These are phyloP conservation scores for Thielaviopsis musarum DNA, from an alignment of 2,329 filamentous ascomycete genomes.

Conservation along the genomic window DNA sequence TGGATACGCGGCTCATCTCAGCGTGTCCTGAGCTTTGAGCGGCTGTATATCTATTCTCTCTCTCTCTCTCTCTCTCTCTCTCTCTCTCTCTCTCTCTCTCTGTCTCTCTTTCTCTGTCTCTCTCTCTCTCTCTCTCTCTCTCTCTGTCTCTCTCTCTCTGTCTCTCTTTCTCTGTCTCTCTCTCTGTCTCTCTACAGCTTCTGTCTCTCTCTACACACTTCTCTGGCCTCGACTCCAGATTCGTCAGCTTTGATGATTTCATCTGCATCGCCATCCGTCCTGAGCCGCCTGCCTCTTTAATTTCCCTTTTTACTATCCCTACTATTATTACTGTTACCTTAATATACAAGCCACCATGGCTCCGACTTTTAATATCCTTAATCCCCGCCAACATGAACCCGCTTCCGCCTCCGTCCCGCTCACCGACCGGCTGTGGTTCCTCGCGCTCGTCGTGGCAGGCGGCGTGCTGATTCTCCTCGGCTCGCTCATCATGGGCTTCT, in stretches of 20 bases:
- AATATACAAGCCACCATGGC: neutral
- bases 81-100: neutral
- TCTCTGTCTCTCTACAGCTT: too few species aligned
- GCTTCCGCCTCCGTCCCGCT: neutral
- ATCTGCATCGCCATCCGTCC: neutral
- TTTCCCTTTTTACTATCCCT: neutral
- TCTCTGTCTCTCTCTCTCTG: neutral
- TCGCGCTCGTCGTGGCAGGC: conserved; percentile 7
- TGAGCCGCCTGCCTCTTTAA: neutral
- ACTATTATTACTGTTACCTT: neutral
- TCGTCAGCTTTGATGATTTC: neutral
- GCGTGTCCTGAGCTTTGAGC: neutral
- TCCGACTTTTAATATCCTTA: neutral
- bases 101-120: neutral
- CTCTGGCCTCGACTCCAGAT: neutral
- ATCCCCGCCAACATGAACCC: neutral
- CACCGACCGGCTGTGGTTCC: conserved; percentile 9
- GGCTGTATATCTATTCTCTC: neutral
- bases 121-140: neutral
- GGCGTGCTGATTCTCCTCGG: conserved; percentile 3
- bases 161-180: neutral
- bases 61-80: neutral
- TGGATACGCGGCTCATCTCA: neutral
- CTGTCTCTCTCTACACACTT: neutral
- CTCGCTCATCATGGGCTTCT: conserved; percentile 4